These are phyloP conservation scores for Chalara sp. DNA, from an alignment of 2,329 filamentous ascomycete species.

Conservation along the genomic window DNA sequence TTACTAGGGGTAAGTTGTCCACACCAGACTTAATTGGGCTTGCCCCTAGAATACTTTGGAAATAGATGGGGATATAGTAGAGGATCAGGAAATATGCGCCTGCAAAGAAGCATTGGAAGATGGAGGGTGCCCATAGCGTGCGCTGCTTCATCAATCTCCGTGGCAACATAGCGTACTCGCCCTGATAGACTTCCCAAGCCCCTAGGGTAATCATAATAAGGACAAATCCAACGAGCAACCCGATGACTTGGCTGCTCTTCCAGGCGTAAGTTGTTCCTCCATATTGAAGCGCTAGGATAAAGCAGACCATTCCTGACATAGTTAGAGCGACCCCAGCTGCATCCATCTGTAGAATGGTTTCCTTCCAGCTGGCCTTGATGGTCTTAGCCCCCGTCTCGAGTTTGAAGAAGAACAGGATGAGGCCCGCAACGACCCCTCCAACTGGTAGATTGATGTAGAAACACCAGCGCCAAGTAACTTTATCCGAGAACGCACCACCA, in stretches of 20 bases:
- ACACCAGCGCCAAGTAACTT: conserved; percentile 30
- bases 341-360: conserved; percentile 40
- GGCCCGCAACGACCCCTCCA: conserved; percentile 28
- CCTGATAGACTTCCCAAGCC: conserved; percentile 30
- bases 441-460: conserved; percentile 31
- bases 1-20: conserved; percentile 14
- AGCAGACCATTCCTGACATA: conserved; percentile 33
- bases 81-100: conserved; percentile 33
- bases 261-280: conserved; percentile 36
- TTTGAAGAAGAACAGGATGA: conserved; percentile 29
- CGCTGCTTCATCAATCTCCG: conserved; percentile 33
- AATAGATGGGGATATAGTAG: conserved; percentile 30
- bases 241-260: conserved; percentile 32
- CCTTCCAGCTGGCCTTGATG: conserved; percentile 8
- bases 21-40: conserved; percentile 11
- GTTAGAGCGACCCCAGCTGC: conserved; percentile 34
- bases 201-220: conserved; percentile 24
- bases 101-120: conserved; percentile 33
- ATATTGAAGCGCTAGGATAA: conserved; percentile 38
- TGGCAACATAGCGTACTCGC: conserved; percentile 40
- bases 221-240: conserved; percentile 30
- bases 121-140: conserved; percentile 31
- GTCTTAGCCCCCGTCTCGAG: conserved; percentile 22
- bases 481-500: conserved; percentile 26
- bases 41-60: conserved; percentile 21